phyloP scores from a whole-genome alignment of 495 filamentous ascomycete species.

The Articulospora tetracladia region DNA sequence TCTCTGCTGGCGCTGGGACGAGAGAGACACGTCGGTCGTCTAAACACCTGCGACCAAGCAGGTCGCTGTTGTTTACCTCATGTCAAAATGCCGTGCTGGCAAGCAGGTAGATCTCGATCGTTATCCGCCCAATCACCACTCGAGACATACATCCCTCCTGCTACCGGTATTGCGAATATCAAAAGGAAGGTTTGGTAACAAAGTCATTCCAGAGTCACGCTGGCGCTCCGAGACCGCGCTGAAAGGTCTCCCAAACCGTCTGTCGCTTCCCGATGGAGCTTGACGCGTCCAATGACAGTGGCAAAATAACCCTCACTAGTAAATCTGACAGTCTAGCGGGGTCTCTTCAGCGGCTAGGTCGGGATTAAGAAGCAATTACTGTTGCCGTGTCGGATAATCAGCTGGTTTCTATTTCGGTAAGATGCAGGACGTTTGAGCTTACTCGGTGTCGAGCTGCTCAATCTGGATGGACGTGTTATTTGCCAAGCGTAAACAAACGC shows the following conservation, averaged over 20 bases:
- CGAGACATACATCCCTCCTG: neutral
- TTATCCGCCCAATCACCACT: neutral
- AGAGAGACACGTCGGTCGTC: too few relatives aligned
- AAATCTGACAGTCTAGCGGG: neutral
- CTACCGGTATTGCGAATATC: neutral
- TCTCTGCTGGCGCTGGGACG: neutral
- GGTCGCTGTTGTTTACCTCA: neutral
- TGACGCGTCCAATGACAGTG: neutral
- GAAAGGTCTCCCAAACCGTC: neutral
- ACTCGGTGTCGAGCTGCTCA: neutral
- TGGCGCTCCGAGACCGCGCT: neutral
- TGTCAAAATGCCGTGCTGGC: neutral
- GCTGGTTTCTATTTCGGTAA: neutral
- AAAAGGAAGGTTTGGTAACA: too few relatives aligned
- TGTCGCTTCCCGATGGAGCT: neutral
- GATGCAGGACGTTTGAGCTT: neutral
- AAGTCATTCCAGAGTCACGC: neutral
- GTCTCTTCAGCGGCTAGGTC: neutral
- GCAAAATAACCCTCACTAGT: neutral
- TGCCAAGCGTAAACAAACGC: constrained; percentile 2
- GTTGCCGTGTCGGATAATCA: neutral
- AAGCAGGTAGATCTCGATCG: neutral
- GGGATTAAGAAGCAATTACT: neutral
- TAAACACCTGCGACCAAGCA: neutral
- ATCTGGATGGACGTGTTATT: neutral